Conservation (phyloP, 306 rosid species). For the Cucurbita ficifolia region DNA sequence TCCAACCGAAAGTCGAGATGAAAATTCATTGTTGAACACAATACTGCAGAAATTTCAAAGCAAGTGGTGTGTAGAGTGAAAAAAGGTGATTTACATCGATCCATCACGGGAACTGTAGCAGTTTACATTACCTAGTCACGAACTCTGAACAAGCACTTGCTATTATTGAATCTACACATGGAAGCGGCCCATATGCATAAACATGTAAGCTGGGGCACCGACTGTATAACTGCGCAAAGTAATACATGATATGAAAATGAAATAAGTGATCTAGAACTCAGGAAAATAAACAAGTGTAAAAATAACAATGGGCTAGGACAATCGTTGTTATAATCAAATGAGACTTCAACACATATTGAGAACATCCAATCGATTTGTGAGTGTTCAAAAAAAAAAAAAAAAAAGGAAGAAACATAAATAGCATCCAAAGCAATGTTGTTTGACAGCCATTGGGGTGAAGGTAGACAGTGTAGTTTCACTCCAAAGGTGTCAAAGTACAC, state of each 20-base stretch:
- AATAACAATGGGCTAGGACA: background rate
- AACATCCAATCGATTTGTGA: background rate
- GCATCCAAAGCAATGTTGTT: background rate
- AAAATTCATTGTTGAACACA: conserved; percentile 65
- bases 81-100: background rate
- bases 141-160: conserved; percentile 75
- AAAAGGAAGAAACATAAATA: background rate
- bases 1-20: conserved; percentile 70
- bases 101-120: background rate
- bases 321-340: background rate
- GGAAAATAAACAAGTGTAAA: background rate
- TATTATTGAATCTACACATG: conserved; percentile 69
- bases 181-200: conserved; percentile 85
- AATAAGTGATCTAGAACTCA: background rate
- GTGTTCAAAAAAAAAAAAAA: background rate
- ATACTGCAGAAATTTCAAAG: conserved; percentile 38
- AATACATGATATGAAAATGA: conserved; percentile 5
- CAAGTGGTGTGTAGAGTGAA: background rate
- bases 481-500: background rate
- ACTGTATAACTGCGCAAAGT: conserved; percentile 37
- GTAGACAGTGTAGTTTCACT: background rate
- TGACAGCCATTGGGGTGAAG: background rate
- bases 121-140: conserved; percentile 52
- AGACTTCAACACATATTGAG: background rate
- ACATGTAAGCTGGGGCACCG: conserved; percentile 69